These are phyloP conservation scores for Cucurbita argyrosperma DNA, from an alignment of 306 rosid species.

Conservation along the genomic window DNA sequence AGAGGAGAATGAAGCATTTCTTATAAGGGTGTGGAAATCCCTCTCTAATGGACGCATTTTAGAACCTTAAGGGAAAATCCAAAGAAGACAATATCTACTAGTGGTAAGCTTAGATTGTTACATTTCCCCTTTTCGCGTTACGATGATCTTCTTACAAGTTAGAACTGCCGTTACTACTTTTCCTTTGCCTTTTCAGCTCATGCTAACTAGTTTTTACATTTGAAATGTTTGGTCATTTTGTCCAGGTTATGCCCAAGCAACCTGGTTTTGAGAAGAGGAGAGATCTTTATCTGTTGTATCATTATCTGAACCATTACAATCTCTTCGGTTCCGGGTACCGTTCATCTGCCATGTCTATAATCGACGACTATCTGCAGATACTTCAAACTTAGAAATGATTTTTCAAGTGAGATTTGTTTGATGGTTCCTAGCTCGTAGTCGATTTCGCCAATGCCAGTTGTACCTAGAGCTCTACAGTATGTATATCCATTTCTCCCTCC, in stretches of 20 bases:
- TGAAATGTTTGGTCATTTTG: background rate
- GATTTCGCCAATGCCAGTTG: background rate
- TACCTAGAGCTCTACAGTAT: background rate
- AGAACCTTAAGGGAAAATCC: too few relatives aligned
- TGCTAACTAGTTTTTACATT: background rate
- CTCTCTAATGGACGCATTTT: too few relatives aligned
- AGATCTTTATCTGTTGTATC: slow-evolving; percentile 79
- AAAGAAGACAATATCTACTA: too few relatives aligned
- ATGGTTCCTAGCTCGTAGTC: background rate
- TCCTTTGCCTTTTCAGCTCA: background rate
- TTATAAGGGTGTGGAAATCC: too few relatives aligned
- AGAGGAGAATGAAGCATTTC: too few relatives aligned
- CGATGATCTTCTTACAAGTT: too few relatives aligned
- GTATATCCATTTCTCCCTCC: background rate
- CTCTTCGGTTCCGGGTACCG: slow-evolving; percentile 92
- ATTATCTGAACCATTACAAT: slow-evolving; percentile 83
- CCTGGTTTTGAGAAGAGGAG: slow-evolving; percentile 75
- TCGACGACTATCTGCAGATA: slow-evolving; percentile 58
- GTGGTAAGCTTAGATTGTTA: too few relatives aligned
- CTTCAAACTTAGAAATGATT: slow-evolving; percentile 33
- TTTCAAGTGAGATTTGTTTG: background rate
- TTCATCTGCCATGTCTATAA: slow-evolving; percentile 74
- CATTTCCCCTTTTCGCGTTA: too few relatives aligned
- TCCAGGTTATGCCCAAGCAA: slow-evolving; percentile 82
- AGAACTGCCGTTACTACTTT: background rate